Percentiles rank a stretch among this genome's conserved stretches.
phyloP scores from a whole-genome alignment of 140 eudicot genomes.

The Senecio squalidus region DNA sequence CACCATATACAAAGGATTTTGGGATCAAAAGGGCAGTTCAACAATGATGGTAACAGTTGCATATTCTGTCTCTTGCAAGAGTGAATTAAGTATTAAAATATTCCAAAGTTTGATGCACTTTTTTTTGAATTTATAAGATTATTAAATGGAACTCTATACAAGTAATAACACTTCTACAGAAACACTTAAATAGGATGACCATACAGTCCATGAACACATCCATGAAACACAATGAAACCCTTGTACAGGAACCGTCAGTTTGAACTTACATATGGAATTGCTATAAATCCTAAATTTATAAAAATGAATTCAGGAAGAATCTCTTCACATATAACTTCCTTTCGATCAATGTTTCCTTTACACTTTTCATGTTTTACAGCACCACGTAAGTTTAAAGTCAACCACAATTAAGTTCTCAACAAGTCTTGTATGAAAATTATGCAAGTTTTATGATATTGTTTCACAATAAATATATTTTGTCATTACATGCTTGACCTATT shows the following conservation, averaged over 20 bases:
- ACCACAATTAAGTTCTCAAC: background rate
- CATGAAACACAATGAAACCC: slow-evolving; percentile 1
- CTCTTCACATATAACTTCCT: no score
- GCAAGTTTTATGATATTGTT: background rate
- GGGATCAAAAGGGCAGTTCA: background rate
- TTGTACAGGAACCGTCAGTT: no score
- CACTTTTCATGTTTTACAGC: no score
- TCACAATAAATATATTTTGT: no score
- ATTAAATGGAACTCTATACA: background rate
- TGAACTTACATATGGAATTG: no score
- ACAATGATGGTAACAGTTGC: background rate
- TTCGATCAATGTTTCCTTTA: no score
- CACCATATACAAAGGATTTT: background rate
- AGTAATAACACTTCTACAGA: slow-evolving; percentile 1
- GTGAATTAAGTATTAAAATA: background rate
- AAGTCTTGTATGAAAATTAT: background rate
- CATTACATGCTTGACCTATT: no score
- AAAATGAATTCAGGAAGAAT: background rate
- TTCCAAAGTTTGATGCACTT: background rate
- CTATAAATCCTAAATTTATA: background rate
- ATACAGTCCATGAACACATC: no score
- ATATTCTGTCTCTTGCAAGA: background rate
- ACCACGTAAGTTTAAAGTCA: no score
- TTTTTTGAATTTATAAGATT: background rate
- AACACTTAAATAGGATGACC: no score